These are phyloP conservation scores for Rhizophora apiculata DNA, from an alignment of 345 rosid species.

Conservation along the genomic window DNA sequence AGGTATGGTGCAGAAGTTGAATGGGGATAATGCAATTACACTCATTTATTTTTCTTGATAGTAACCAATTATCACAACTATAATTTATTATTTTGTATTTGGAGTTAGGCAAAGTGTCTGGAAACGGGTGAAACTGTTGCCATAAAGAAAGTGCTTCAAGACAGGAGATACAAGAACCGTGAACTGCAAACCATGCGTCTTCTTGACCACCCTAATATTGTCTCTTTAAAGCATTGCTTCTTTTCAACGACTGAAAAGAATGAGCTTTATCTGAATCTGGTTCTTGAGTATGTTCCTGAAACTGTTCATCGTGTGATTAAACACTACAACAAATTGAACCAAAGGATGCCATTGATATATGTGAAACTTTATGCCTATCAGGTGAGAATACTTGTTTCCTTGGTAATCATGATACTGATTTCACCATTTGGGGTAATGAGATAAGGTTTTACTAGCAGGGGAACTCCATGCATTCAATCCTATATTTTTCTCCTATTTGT, in stretches of 20 bases:
- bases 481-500: neutral
- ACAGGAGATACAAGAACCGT: conserved; percentile 94
- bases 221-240: conserved; percentile 90
- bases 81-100: neutral
- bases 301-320: conserved; percentile 89
- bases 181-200: conserved; percentile 98
- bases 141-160: conserved; percentile 95
- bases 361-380: conserved; percentile 91
- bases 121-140: conserved; percentile 98
- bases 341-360: conserved; percentile 86
- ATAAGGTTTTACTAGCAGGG: too few species aligned
- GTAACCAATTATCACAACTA: neutral
- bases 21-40: neutral
- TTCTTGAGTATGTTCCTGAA: conserved; percentile 95
- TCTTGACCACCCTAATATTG: conserved; percentile 93
- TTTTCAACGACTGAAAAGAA: conserved; percentile 95
- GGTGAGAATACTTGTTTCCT: conserved; percentile 34
- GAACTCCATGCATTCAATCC: too few species aligned
- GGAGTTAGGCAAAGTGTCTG: conserved; percentile 75
- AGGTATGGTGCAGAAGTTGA: conserved; percentile 40
- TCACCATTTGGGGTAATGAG: too few species aligned
- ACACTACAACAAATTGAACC: conserved; percentile 86
- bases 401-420: too few species aligned
- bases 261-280: conserved; percentile 92
- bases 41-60: neutral